These are phyloP conservation scores for Ammopiptanthus mongolicus DNA, from an alignment of 306 rosid genomes.

Conservation along the genomic window DNA sequence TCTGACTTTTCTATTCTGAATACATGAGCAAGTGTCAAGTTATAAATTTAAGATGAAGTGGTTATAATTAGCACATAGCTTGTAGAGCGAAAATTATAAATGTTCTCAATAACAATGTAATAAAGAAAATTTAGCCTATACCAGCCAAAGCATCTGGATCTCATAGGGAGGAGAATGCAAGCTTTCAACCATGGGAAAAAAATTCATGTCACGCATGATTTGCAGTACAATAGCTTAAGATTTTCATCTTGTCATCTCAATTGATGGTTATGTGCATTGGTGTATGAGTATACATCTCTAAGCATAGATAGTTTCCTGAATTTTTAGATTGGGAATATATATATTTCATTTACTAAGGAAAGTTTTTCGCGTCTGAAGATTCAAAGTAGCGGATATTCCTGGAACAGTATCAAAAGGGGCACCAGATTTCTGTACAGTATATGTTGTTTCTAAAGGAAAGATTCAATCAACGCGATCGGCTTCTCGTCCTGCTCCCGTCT, in stretches of 20 bases:
- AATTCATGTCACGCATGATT: no score
- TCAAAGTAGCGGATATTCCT: conserved; percentile 82
- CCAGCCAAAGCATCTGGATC: no score
- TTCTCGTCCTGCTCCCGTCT: conserved; percentile 63
- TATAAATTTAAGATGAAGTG: background rate
- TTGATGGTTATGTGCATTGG: background rate
- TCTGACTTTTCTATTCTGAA: background rate
- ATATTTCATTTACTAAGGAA: background rate
- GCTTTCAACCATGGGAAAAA: no score
- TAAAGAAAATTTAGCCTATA: background rate
- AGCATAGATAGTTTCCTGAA: background rate
- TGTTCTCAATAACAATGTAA: background rate
- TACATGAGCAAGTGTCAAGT: background rate
- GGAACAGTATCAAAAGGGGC: conserved; percentile 66
- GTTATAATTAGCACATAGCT: background rate
- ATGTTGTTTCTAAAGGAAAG: conserved; percentile 66
- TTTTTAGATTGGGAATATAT: background rate
- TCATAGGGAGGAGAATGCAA: no score
- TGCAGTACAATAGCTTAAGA: background rate
- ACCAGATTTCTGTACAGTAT: conserved; percentile 86
- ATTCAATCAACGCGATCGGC: conserved; percentile 81
- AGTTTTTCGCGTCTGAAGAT: conserved; percentile 40
- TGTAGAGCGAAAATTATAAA: background rate
- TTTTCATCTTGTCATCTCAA: background rate
- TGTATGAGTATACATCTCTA: background rate